Evolutionary conservation across 148 eudicot genomes (phyloP).

Genomic region (Agrostemma githago): DNA sequence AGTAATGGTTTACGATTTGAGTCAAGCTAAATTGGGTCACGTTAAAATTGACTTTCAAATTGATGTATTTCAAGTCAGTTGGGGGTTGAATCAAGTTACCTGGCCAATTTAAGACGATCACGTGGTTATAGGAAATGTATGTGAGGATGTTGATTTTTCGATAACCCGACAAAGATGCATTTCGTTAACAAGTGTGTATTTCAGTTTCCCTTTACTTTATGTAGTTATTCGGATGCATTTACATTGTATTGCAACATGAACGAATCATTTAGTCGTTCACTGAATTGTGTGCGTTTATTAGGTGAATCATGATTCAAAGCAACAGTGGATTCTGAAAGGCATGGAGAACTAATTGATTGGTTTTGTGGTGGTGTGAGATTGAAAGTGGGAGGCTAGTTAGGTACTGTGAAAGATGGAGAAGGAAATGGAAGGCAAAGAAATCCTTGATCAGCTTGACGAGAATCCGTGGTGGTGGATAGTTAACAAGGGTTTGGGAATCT

Average conservation of each 20-base stretch:
- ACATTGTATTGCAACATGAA: background rate
- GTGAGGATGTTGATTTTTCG: too few relatives aligned
- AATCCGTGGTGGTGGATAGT: constrained; percentile 60
- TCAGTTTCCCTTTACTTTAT: too few relatives aligned
- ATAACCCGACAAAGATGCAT: too few relatives aligned
- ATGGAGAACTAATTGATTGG: background rate
- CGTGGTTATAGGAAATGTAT: too few relatives aligned
- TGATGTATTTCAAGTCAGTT: too few relatives aligned
- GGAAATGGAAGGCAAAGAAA: constrained; percentile 29
- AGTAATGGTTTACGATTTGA: too few relatives aligned
- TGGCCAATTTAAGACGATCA: too few relatives aligned
- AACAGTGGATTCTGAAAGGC: background rate
- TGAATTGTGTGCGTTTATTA: background rate
- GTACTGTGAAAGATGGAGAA: constrained; percentile 27
- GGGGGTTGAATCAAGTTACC: too few relatives aligned
- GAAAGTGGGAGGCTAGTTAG: background rate
- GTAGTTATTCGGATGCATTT: too few relatives aligned
- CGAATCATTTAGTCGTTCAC: background rate
- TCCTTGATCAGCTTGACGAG: constrained; percentile 26
- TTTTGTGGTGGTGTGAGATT: background rate
- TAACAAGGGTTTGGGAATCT: constrained; percentile 42
- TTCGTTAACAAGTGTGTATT: too few relatives aligned
- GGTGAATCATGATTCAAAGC: background rate
- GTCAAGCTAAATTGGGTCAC: too few relatives aligned
- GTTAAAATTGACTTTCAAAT: too few relatives aligned